A percentile compares a stretch with the other conserved stretches of the same genome.
phyloP scores from a whole-genome alignment of 2,329 filamentous ascomycete genomes.

The Cercospora nicotianae region DNA sequence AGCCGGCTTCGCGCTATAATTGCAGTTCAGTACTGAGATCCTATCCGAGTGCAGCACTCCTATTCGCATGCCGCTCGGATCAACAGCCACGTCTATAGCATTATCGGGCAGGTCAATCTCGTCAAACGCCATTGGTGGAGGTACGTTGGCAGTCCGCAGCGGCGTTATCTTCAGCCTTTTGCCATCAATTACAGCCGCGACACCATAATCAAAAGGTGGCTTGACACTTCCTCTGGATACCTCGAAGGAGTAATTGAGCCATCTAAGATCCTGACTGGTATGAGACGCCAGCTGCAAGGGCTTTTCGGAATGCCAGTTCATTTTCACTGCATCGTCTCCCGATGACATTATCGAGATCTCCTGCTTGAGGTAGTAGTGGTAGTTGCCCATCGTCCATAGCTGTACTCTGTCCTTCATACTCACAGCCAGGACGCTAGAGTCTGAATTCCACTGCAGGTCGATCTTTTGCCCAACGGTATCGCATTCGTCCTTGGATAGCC shows the following conservation, averaged over 20 bases:
- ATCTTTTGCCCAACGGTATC: conserved; percentile 59
- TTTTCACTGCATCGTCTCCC: conserved; percentile 17
- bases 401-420: conserved; percentile 73
- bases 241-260: conserved; percentile 66
- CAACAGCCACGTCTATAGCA: conserved; percentile 73
- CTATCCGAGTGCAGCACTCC: conserved; percentile 69
- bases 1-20: conserved; percentile 56
- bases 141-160: conserved; percentile 77
- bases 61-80: conserved; percentile 62
- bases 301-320: conserved; percentile 81
- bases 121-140: conserved; percentile 87
- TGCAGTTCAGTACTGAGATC: conserved; percentile 70
- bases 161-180: conserved; percentile 79
- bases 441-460: conserved; percentile 79
- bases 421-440: conserved; percentile 90
- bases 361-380: conserved; percentile 97
- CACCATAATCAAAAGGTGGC: conserved; percentile 55
- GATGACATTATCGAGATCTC: conserved; percentile 57
- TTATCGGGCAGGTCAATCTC: conserved; percentile 65
- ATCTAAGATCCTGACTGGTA: conserved; percentile 16
- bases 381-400: conserved; percentile 95
- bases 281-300: conserved; percentile 62
- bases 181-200: conserved; percentile 81
- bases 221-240: conserved; percentile 67
- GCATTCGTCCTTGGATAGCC: conserved; percentile 61